phyloP scores from a whole-genome alignment of 2,329 filamentous ascomycete species.

The Bisporella sp. region DNA sequence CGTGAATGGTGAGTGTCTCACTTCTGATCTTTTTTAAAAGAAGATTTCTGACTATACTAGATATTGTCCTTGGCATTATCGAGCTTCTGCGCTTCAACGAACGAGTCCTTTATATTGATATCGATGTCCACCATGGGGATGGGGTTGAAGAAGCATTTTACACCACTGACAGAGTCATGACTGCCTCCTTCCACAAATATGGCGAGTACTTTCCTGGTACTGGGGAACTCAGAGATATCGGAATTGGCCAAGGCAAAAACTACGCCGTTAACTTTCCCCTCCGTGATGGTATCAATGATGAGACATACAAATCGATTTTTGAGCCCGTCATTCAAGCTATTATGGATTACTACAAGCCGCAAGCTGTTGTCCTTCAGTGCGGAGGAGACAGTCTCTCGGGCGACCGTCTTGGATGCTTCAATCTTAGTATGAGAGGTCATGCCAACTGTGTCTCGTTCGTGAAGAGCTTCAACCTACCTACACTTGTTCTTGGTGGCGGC shows the following conservation, averaged over 20 bases:
- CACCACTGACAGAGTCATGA: conserved; percentile 88
- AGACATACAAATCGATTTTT: conserved; percentile 85
- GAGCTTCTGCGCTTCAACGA: conserved; percentile 86
- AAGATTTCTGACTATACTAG: conserved; percentile 35
- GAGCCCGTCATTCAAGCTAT: conserved; percentile 82
- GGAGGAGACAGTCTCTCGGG: conserved; percentile 92
- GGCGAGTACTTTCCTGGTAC: conserved; percentile 95
- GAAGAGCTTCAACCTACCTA: conserved; percentile 76
- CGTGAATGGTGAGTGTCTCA: conserved; percentile 68
- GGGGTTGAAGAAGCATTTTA: conserved; percentile 92
- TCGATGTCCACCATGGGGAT: conserved; percentile 90
- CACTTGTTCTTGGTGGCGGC: conserved; percentile 89
- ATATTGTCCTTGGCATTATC: conserved; percentile 93
- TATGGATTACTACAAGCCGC: conserved; percentile 80
- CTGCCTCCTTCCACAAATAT: conserved; percentile 92
- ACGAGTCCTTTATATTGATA: conserved; percentile 95
- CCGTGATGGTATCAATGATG: conserved; percentile 85
- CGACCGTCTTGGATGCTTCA: conserved; percentile 93
- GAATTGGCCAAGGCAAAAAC: conserved; percentile 80
- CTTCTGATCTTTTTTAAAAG: not conserved
- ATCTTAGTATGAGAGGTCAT: conserved; percentile 93
- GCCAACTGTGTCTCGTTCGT: conserved; percentile 91
- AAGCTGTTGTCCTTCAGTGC: conserved; percentile 92
- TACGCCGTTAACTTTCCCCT: conserved; percentile 89
- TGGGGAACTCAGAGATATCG: conserved; percentile 78